Evolutionary conservation across 2,329 filamentous ascomycete species (phyloP), one percentile per base, ranked within the genome.

Genomic region (Grosmannia huntii): DNA sequence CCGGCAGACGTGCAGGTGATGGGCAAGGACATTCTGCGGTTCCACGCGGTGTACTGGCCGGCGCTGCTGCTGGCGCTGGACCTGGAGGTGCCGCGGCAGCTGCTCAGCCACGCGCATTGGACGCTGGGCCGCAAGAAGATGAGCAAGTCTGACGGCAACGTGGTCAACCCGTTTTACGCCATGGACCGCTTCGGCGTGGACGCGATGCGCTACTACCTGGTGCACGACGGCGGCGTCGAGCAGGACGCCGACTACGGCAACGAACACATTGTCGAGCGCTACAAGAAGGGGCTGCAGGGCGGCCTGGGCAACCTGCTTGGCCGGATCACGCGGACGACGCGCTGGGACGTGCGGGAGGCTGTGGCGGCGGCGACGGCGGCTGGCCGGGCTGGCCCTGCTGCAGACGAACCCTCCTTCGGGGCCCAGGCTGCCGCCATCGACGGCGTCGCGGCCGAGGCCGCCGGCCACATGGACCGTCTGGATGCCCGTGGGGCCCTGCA

Each of bases 11-110:
- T 94, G 21, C 94, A 99, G 52, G 83, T 99, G 28, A 86, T 99
- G 58, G 94, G 94, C 54, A 99, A 99, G 72, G 94, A 99, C 69
- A 99, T 99, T 63, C 77, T 95, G 59, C 86, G 90, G 21, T 99
- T 99, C 71, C 95, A 99, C 69, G 92, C 89, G 70, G 85, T 99
- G 53, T 99, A 99, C 76, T 99, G 95, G 94, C 94, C 94, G 0
- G 94, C 94, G 4, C 87, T 99, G 65, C 83, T 99, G 19, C 86
- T 99, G 79, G 92, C 94, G 1, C 76, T 96, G 16, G 84, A 85
- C 56, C 76, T 97, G 5, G 86, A 89, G 1, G 75, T 88, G 0
- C 90, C 94, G 0, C 86, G 84, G 66, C 84, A 84, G 62, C 81
- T 99, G 36, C 76, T 99, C 2, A 89, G 89, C 56, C 94, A 99